Conservation (phyloP, 202 grass and related monocot species). For the Brachypodium distachyon region DNA sequence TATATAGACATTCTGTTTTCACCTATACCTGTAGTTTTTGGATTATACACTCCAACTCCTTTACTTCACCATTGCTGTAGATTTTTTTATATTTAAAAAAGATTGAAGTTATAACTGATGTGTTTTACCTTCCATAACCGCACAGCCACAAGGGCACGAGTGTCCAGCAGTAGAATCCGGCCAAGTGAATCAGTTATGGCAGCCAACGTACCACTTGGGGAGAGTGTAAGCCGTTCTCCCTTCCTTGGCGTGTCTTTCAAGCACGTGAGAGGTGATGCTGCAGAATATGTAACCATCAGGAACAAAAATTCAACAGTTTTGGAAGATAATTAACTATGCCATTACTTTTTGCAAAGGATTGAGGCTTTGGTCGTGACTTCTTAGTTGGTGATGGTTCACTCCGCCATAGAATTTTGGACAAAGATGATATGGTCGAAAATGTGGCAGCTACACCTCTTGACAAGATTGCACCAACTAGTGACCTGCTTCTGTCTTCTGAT, state of each 20-base stretch:
- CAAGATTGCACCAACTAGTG: constrained; percentile 92
- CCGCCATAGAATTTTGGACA: constrained; percentile 90
- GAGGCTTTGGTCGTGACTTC: constrained; percentile 66
- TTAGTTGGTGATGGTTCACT: constrained; percentile 61
- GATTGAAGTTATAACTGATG: background rate
- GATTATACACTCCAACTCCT: background rate
- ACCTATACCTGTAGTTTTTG: background rate
- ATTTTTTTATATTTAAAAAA: background rate
- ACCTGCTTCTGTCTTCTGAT: constrained; percentile 93
- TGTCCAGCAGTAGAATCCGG: constrained; percentile 81
- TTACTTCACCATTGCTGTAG: background rate
- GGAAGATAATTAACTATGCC: constrained; percentile 11
- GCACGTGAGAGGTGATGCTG: constrained; percentile 86
- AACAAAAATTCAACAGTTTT: background rate
- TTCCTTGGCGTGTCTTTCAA: constrained; percentile 89
- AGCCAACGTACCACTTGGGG: constrained; percentile 84
- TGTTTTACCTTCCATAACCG: constrained; percentile 85
- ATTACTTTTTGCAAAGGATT: constrained; percentile 93
- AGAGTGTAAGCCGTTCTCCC: constrained; percentile 83
- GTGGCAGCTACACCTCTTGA: constrained; percentile 83
- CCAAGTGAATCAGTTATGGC: constrained; percentile 98
- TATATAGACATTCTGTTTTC: background rate
- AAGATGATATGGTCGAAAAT: constrained; percentile 91
- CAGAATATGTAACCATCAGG: constrained; percentile 24
- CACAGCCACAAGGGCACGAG: constrained; percentile 87